These are phyloP conservation scores for Colletotrichum spaethianum DNA, from an alignment of 2,329 filamentous ascomycete species.

Conservation along the genomic window DNA sequence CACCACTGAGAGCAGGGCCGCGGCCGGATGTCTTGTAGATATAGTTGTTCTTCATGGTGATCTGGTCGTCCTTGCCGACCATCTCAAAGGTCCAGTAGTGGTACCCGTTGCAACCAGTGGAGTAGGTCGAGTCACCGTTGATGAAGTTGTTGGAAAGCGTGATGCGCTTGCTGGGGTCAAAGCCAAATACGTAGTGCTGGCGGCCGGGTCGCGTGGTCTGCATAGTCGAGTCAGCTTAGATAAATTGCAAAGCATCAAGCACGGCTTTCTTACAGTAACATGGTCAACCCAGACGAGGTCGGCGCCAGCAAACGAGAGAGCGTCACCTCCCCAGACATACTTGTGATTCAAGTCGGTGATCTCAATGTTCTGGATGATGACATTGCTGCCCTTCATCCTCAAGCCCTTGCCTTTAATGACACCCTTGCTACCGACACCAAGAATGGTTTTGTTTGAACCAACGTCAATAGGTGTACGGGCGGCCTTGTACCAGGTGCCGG, in stretches of 20 bases:
- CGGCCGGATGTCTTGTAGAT: constrained; percentile 46
- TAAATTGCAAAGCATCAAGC: not conserved
- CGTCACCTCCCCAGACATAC: constrained; percentile 38
- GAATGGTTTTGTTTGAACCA: constrained; percentile 31
- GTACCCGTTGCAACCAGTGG: constrained; percentile 33
- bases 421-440: constrained; percentile 33
- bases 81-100: constrained; percentile 37
- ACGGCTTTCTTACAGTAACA: constrained; percentile 21
- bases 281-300: constrained; percentile 39
- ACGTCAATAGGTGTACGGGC: constrained; percentile 32
- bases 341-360: constrained; percentile 35
- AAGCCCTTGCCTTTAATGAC: constrained; percentile 38
- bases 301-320: constrained; percentile 29
- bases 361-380: constrained; percentile 39
- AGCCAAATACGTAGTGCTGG: constrained; percentile 38
- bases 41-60: constrained; percentile 44
- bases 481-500: constrained; percentile 36
- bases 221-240: not conserved
- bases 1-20: constrained; percentile 47
- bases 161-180: constrained; percentile 38
- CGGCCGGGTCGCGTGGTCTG: constrained; percentile 34
- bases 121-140: constrained; percentile 30
- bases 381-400: constrained; percentile 30
- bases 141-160: constrained; percentile 39
- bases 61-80: constrained; percentile 28